Evolutionary conservation across 768 basidiomycete genomes (phyloP).

Genomic region (Boletus sp.): DNA sequence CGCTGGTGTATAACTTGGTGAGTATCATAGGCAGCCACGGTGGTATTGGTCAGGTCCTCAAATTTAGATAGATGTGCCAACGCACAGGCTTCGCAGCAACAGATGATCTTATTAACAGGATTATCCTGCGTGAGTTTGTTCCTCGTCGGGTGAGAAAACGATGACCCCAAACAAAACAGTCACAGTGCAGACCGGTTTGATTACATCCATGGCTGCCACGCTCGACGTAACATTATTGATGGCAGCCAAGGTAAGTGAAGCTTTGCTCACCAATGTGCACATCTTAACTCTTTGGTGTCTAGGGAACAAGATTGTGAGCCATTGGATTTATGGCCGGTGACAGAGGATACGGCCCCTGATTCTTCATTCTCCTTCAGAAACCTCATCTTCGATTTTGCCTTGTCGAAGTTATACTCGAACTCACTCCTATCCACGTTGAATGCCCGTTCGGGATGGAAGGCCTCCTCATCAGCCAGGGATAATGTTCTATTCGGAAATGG

Average conservation of each 20-base stretch:
- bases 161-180: slow-evolving; percentile 12
- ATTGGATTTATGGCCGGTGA: not conserved
- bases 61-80: slow-evolving; percentile 32
- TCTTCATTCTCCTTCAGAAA: slow-evolving; percentile 1
- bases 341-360: not conserved
- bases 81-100: slow-evolving; percentile 43
- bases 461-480: not conserved
- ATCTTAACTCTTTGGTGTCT: not conserved
- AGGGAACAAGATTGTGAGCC: slow-evolving; percentile 9
- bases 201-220: slow-evolving; percentile 12
- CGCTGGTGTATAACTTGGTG: slow-evolving; percentile 46
- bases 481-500: slow-evolving; percentile 10
- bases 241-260: slow-evolving; percentile 10
- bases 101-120: slow-evolving; percentile 37
- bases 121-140: slow-evolving; percentile 37
- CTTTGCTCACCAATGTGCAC: not conserved
- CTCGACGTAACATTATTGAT: slow-evolving; percentile 28
- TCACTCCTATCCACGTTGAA: slow-evolving; percentile 20
- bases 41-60: not conserved
- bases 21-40: not conserved
- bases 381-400: slow-evolving; percentile 22
- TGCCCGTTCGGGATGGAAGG: slow-evolving; percentile 26
- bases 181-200: slow-evolving; percentile 32
- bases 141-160: not conserved
- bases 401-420: slow-evolving; percentile 30